Evolutionary conservation across 805 yeast genomes (phyloP).

Genomic region (Candida montana): DNA sequence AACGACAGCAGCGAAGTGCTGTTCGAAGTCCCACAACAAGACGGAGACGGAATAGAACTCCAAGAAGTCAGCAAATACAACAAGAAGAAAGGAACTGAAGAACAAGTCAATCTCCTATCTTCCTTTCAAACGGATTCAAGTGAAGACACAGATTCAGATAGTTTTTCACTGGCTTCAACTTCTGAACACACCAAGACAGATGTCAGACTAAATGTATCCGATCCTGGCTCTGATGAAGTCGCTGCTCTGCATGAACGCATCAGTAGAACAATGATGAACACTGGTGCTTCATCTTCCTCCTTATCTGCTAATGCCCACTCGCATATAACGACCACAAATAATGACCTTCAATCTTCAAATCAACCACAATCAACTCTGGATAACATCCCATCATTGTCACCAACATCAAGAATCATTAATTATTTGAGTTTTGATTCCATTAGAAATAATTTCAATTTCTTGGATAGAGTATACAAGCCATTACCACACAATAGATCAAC

Average conservation of each 20-base stretch:
- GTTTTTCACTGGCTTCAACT: not conserved
- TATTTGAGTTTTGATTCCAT: slow-evolving; percentile 16
- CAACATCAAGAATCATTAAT: slow-evolving; percentile 1
- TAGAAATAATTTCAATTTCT: slow-evolving; percentile 34
- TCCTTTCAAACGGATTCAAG: slow-evolving; percentile 6
- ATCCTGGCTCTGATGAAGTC: not conserved
- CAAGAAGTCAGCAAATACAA: slow-evolving; percentile 1
- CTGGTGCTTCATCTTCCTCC: slow-evolving; percentile 5
- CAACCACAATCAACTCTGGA: too few species aligned
- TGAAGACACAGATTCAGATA: slow-evolving; percentile 4
- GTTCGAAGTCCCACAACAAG: slow-evolving; percentile 5
- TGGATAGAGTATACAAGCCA: slow-evolving; percentile 31
- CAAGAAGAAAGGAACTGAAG: not conserved
- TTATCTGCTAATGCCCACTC: not conserved
- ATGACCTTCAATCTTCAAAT: not conserved
- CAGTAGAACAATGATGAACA: slow-evolving; percentile 4
- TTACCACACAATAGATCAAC: slow-evolving; percentile 1
- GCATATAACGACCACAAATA: not conserved
- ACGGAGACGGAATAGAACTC: slow-evolving; percentile 4
- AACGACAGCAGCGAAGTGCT: slow-evolving; percentile 1
- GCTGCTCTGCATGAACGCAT: slow-evolving; percentile 5
- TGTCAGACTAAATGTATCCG: not conserved
- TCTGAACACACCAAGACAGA: not conserved
- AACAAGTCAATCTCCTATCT: not conserved
- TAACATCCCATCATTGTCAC: not conserved